Evolutionary conservation across 768 basidiomycete species (phyloP).

Genomic region (Amanita pallidorosea): DNA sequence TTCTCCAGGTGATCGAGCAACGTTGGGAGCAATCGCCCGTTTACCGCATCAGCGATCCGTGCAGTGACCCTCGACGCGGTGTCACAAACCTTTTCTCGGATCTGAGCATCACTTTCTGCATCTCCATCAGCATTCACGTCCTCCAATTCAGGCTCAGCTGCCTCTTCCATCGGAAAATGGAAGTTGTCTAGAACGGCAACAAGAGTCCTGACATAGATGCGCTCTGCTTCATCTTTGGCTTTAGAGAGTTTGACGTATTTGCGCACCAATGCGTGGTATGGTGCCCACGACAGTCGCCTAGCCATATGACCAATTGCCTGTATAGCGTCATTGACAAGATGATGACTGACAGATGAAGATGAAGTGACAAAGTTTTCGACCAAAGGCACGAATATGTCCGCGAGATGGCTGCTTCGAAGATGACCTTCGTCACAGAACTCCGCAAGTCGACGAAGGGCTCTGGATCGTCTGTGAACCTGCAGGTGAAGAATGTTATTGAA

Average conservation of each 20-base stretch:
- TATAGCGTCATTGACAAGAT: slow-evolving; percentile 87
- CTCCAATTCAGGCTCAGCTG: slow-evolving; percentile 20
- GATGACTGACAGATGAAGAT: slow-evolving; percentile 60
- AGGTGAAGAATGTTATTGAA: slow-evolving; percentile 95
- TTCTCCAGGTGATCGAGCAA: slow-evolving; percentile 77
- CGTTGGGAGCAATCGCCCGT: slow-evolving; percentile 62
- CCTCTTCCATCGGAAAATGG: slow-evolving; percentile 76
- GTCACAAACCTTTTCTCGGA: slow-evolving; percentile 13
- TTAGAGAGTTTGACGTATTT: slow-evolving; percentile 66
- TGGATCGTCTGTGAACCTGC: slow-evolving; percentile 79
- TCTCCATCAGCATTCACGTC: slow-evolving; percentile 16
- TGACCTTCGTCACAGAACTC: slow-evolving; percentile 61
- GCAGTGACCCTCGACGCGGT: slow-evolving; percentile 14
- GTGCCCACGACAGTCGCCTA: slow-evolving; percentile 68
- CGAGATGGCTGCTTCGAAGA: slow-evolving; percentile 58
- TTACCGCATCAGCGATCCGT: slow-evolving; percentile 67
- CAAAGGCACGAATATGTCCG: slow-evolving; percentile 81
- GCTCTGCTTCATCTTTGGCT: slow-evolving; percentile 61
- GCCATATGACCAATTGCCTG: slow-evolving; percentile 68
- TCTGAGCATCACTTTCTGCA: slow-evolving; percentile 22
- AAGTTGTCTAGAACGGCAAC: slow-evolving; percentile 84
- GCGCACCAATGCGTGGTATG: slow-evolving; percentile 72
- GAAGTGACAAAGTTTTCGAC: slow-evolving; percentile 70
- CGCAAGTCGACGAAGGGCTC: slow-evolving; percentile 77
- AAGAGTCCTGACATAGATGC: slow-evolving; percentile 75